Base-by-base conservation (phyloP, 805 yeast genomes). In the Teunomyces tritomae region DNA sequence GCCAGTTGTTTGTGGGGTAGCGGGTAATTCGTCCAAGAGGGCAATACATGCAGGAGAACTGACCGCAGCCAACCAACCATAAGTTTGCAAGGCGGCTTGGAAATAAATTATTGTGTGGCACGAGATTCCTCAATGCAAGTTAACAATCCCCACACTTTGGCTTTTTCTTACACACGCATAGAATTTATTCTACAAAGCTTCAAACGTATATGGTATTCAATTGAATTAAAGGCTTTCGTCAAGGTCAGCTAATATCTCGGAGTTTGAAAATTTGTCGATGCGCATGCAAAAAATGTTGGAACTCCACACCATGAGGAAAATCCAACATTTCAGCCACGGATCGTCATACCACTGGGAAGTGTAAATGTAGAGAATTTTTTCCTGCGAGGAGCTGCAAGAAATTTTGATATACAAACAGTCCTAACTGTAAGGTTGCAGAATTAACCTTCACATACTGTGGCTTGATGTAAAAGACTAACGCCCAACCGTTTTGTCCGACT, bases 1-100 rank as follows among this genome's bases (percentile, higher is more conserved):
- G 32, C 43, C 28, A 20, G 29, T 24, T 28, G 39, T 24, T 28
- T 28, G 32, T 27, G 42, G 42, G 42, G 42, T 20, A 39, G 32
- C 24, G 24, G 24, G 24, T 20, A 5, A 20, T 20, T 20, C 24
- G 24, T 20, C 6, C 24, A 2, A 5, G 6, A 5, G 1, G 6
- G 24, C 24, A 20, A 20, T 20, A 20, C 24, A 20, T 20, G 24
- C 24, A 20, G 24, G 24, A 17, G 3, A 17, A 17, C 24, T 17
- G 39, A n/a, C 20, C 26, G 13, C n/a, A 16, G 24, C 11, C 4
- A 17, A 20, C 11, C 24, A 17, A 35, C n/a, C 24, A 17, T 16
- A n/a, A 10, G 11, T n/a, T 16, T 1, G 27, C 26, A 20, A 35
- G 39, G 39, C 39, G 28, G 39, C 7, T 8, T 28, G 27, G 27